phyloP scores from a whole-genome alignment of 1,284 basidiomycete species.

The Cronartium quercuum region DNA sequence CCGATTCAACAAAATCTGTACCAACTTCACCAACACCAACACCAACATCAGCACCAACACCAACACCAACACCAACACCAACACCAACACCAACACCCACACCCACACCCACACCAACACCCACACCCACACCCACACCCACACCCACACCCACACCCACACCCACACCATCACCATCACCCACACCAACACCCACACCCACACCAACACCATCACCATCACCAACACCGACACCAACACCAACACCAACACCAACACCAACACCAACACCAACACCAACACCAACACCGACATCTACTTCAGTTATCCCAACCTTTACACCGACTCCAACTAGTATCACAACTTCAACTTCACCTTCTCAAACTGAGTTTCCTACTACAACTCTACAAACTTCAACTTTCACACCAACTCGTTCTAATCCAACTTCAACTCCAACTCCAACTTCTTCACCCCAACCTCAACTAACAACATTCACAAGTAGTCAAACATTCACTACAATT shows the following conservation, averaged over 20 bases:
- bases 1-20: too few relatives aligned
- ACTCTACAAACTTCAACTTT: too few relatives aligned
- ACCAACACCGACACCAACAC: neutral
- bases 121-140: too few relatives aligned
- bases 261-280: too few relatives aligned
- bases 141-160: too few relatives aligned
- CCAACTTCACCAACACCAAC: too few relatives aligned
- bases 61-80: too few relatives aligned
- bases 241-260: neutral
- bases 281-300: too few relatives aligned
- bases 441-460: neutral
- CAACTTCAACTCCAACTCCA: neutral
- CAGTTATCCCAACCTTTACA: neutral
- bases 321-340: neutral
- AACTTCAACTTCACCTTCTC: neutral
- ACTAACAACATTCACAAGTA: neutral
- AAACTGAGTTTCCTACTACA: too few relatives aligned
- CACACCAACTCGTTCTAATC: neutral
- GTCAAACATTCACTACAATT: neutral
- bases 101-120: too few relatives aligned
- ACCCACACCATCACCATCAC: neutral
- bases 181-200: neutral
- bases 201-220: neutral
- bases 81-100: too few relatives aligned
- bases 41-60: too few relatives aligned